Conservation (phyloP, 257 asterid genomes). For the Solanum acaule region DNA sequence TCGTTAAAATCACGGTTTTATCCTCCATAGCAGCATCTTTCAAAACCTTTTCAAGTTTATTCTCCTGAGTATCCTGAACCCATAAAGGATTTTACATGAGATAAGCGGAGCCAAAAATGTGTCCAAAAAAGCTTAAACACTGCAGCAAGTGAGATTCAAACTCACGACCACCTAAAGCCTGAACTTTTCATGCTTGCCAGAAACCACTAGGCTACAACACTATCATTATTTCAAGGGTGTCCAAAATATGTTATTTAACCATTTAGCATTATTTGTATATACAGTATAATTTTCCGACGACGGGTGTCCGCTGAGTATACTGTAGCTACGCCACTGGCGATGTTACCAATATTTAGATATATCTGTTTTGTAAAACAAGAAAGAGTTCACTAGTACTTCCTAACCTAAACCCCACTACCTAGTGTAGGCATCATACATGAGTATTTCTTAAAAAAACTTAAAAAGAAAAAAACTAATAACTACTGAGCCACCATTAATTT, state of each 20-base stretch:
- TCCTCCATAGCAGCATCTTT: conserved; percentile 32
- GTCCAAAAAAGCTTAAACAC: background rate
- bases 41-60: conserved; percentile 25
- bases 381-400: background rate
- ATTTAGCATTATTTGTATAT: too few species aligned
- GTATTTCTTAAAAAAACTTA: background rate
- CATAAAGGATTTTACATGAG: background rate
- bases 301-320: background rate
- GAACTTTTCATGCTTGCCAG: background rate
- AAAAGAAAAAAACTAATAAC: background rate
- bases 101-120: background rate
- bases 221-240: background rate
- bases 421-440: background rate
- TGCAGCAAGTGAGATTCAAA: background rate
- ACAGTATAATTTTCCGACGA: too few species aligned
- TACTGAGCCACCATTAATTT: background rate
- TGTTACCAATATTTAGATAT: background rate
- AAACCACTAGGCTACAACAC: background rate
- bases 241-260: background rate
- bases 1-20: conserved; percentile 42
- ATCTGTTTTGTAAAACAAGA: background rate
- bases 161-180: background rate
- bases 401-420: background rate
- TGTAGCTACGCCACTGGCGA: background rate
- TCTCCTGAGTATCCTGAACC: conserved; percentile 22